phyloP scores from a whole-genome alignment of 805 yeast species.

The Suhomyces emberorum region DNA sequence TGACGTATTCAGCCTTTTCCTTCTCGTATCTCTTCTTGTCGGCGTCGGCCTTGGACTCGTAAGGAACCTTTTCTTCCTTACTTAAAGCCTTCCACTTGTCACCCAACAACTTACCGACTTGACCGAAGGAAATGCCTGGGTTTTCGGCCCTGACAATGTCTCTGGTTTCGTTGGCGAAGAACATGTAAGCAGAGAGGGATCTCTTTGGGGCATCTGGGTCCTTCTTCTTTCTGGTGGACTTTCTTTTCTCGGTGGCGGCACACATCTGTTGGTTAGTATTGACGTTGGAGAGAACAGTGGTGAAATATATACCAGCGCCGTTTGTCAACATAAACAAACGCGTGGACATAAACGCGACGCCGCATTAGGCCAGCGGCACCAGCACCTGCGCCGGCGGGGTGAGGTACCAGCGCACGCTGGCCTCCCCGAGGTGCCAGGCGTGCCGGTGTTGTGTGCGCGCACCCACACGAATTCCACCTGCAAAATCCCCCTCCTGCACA shows the following conservation, averaged over 20 bases:
- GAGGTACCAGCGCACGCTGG: neutral
- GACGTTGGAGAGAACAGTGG: neutral
- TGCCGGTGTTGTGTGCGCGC: neutral
- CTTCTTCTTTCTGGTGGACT: constrained; percentile 47
- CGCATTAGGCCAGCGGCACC: neutral
- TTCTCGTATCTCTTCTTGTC: constrained; percentile 98
- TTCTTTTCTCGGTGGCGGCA: constrained; percentile 37
- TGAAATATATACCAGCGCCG: neutral
- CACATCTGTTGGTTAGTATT: constrained; percentile 11
- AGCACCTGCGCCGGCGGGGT: neutral
- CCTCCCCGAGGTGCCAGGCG: too few species aligned
- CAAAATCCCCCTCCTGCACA: constrained; percentile 2
- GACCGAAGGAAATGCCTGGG: constrained; percentile 94
- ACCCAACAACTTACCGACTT: constrained; percentile 92
- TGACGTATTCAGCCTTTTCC: constrained; percentile 83
- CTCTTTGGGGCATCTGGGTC: constrained; percentile 99
- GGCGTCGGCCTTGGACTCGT: constrained; percentile 88
- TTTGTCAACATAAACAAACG: constrained; percentile 6
- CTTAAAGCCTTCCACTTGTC: constrained; percentile 93
- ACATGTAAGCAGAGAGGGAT: constrained; percentile 97
- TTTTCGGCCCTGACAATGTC: constrained; percentile 93
- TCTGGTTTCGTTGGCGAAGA: constrained; percentile 96
- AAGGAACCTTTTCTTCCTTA: constrained; percentile 82
- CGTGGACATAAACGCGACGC: constrained; percentile 1
- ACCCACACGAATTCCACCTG: neutral